Base-by-base conservation (phyloP, 805 yeast genomes). In the Torulaspora microellipsoides region DNA sequence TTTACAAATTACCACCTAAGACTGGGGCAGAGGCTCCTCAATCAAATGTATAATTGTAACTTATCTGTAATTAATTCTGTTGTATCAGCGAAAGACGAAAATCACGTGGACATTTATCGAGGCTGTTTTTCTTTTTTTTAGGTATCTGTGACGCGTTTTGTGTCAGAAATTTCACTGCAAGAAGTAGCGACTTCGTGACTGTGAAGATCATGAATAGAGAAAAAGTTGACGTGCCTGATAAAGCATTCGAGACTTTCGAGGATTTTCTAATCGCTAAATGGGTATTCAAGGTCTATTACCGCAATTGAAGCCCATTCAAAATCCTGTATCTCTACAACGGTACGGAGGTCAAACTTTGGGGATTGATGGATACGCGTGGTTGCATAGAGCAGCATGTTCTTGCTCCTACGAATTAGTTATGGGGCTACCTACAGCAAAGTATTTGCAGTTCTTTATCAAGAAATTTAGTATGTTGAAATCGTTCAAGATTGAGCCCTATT, bases 331-430 rank as follows among this genome's bases (percentile, higher is more conserved):
- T 1, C 66, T 90, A 36, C 73, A 75, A 43, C 66, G 75, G 29
- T 86, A 79, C 60, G 65, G 78, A 11, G 96, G 96, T 1, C 73
- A 81, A 55, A 80, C 85, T 0, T 67, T 90, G 34, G 99, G 95
- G 0, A 82, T 93, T n/a, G 99, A 93, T 60, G 90, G 95, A 0
- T 93, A 88, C 58, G 89, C 96, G 1, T 93, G 99, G 99, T 75
- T 93, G 4, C 99, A 93, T 65, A 77, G 86, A 50, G 90, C 93
- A 4, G 81, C 86, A 3, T 76, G 82, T 39, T 70, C 87, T 13
- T 90, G 98, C 65, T 85, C 97, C 0, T 78, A 76, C 64, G 96
- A 93, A 38, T 67, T 93, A 36, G 87, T 88, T 8, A 69, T 76
- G 40, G 85, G 78, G 9, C 63, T 67, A 39, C 87, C 89, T 1